These are phyloP conservation scores for Verticillium nonalfalfae DNA, from an alignment of 2,329 filamentous ascomycete genomes.

Conservation along the genomic window DNA sequence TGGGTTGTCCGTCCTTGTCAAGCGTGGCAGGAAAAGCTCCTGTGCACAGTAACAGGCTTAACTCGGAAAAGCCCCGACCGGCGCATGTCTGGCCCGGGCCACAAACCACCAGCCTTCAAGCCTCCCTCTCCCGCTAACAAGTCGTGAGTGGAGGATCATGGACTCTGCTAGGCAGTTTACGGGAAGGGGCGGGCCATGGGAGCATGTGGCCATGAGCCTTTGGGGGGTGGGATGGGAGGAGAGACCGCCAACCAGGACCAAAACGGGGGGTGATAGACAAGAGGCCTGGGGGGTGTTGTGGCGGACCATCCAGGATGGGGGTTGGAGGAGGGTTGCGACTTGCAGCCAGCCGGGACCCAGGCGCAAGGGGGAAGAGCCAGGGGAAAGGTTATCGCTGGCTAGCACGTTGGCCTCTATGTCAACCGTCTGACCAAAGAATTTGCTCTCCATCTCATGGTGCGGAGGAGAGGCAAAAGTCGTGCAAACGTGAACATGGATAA, in stretches of 20 bases:
- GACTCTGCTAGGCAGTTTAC: background rate
- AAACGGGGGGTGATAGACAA: too few species aligned
- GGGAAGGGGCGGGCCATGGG: background rate
- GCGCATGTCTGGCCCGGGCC: background rate
- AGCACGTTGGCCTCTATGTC: background rate
- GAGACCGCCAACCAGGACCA: background rate
- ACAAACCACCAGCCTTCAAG: background rate
- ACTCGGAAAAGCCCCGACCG: background rate
- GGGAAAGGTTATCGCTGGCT: background rate
- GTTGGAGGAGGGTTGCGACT: background rate
- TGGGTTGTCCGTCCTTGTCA: background rate
- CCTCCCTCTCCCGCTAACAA: background rate
- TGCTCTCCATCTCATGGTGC: background rate
- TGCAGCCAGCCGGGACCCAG: background rate
- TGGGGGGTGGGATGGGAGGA: background rate
- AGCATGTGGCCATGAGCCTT: background rate
- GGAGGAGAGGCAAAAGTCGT: background rate
- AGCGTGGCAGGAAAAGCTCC: background rate
- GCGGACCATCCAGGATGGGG: background rate
- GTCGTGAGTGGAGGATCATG: background rate
- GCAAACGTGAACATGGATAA: background rate
- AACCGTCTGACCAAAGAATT: background rate
- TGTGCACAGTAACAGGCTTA: background rate
- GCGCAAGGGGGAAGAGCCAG: background rate
- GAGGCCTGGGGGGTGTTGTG: background rate